phyloP scores from a whole-genome alignment of 768 basidiomycete species.

The Cystofilobasidium macerans region DNA sequence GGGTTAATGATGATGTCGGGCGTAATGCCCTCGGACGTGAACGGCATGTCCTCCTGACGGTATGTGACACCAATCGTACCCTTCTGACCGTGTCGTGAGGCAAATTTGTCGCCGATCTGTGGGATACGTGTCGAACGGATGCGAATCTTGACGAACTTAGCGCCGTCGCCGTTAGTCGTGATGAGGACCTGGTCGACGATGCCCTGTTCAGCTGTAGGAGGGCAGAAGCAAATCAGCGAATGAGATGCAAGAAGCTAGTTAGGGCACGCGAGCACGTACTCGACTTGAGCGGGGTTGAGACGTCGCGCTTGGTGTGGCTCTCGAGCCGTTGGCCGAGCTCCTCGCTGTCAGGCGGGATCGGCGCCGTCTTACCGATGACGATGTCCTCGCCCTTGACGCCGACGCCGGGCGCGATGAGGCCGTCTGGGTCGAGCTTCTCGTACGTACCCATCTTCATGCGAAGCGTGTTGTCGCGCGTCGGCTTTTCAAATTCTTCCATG shows the following conservation, averaged over 20 bases:
- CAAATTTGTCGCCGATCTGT: conserved; percentile 98
- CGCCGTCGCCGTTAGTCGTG: conserved; percentile 88
- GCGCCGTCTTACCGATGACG: conserved; percentile 97
- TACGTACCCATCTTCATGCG: conserved; percentile 98
- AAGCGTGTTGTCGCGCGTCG: conserved; percentile 79
- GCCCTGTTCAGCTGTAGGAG: conserved; percentile 62
- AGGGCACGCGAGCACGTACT: conserved; percentile 35
- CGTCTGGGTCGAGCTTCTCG: conserved; percentile 94
- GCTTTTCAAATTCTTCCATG: conserved; percentile 94
- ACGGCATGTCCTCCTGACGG: conserved; percentile 99
- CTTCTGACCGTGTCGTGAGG: conserved; percentile 98
- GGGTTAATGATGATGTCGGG: conserved; percentile 98
- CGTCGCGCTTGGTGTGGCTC: conserved; percentile 83
- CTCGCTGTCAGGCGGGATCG: conserved; percentile 89
- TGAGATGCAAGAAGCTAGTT: not conserved
- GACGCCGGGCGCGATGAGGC: conserved; percentile 88
- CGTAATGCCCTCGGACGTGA: conserved; percentile 89
- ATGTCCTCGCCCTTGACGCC: conserved; percentile 95
- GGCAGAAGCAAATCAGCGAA: not conserved
- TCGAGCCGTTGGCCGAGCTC: conserved; percentile 94
- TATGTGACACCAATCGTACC: conserved; percentile 99
- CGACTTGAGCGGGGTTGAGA: conserved; percentile 93
- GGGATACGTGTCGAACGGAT: conserved; percentile 91
- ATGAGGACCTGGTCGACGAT: conserved; percentile 95
- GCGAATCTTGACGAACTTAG: conserved; percentile 97